A percentile compares a stretch with the other conserved stretches of the same genome.
phyloP scores from a whole-genome alignment of 2,329 filamentous ascomycete species.

The Zymoseptoria brevis region DNA sequence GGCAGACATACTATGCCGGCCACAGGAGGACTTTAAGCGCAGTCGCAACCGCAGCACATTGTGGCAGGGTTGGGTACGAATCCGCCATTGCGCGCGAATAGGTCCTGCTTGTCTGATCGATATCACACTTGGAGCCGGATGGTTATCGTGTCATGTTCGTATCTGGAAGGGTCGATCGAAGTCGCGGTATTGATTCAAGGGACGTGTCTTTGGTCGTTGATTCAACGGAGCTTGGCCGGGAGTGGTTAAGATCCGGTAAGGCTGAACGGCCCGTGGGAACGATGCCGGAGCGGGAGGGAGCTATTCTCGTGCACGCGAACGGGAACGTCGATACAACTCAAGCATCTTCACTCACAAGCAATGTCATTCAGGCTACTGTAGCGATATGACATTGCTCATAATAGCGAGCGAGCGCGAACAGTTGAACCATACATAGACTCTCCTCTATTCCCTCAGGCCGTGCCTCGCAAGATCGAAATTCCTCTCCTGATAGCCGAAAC shows the following conservation, averaged over 20 bases:
- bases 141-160: not conserved
- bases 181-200: not conserved
- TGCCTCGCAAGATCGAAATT: not conserved
- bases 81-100: constrained; percentile 58
- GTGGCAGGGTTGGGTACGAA: constrained; percentile 74
- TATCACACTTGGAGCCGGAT: not conserved
- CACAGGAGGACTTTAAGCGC: constrained; percentile 89
- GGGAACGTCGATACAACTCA: not conserved
- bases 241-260: not conserved
- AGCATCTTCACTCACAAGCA: not conserved
- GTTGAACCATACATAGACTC: not conserved
- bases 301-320: not conserved
- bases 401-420: not conserved
- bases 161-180: not conserved
- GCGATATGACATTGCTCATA: not conserved
- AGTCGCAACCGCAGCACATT: constrained; percentile 77
- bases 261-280: not conserved
- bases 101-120: not conserved
- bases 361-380: not conserved
- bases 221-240: not conserved
- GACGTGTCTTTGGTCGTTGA: not conserved
- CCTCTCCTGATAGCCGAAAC: not conserved
- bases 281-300: not conserved
- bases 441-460: not conserved
- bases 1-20: constrained; percentile 73